A percentile compares a stretch with the other conserved stretches of the same genome.
Conservation (phyloP, 1,284 basidiomycete genomes). For the Microbotryomycetes sp. region DNA sequence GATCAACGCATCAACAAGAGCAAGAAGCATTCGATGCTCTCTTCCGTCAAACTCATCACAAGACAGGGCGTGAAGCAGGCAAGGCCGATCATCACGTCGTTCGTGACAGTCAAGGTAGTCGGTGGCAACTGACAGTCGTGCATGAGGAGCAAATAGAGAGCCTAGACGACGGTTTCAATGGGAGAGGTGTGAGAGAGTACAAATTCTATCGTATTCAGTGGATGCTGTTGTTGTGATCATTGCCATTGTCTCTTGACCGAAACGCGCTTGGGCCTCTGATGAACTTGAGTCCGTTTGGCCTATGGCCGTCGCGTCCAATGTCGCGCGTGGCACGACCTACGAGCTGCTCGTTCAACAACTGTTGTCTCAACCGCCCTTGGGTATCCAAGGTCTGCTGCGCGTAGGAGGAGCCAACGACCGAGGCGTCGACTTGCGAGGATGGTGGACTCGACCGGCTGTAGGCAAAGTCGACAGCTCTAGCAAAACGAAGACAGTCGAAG, state of each 20-base stretch:
- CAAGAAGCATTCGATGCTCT: conserved; percentile 56
- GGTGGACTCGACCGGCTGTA: background rate
- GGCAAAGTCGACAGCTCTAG: too few relatives aligned
- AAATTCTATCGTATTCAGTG: background rate
- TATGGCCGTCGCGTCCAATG: background rate
- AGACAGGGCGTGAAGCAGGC: too few relatives aligned
- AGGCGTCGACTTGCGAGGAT: conserved; percentile 27
- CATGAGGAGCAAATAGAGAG: background rate
- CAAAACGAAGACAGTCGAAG: too few relatives aligned
- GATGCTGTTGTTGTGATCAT: too few relatives aligned
- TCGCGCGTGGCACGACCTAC: conserved; percentile 18
- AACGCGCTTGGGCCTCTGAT: too few relatives aligned
- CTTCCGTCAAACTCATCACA: too few relatives aligned
- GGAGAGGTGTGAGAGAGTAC: background rate
- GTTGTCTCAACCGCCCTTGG: conserved; percentile 1
- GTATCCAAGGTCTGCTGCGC: background rate
- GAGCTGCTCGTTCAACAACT: conserved; percentile 5
- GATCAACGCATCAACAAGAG: conserved; percentile 58
- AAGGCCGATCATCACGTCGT: too few relatives aligned
- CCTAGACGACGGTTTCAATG: background rate
- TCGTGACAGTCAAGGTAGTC: background rate
- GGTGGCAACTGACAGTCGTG: background rate
- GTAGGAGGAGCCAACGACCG: conserved; percentile 25
- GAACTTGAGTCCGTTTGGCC: too few relatives aligned
- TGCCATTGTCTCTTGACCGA: too few relatives aligned